A percentile compares a stretch with the other conserved stretches of the same genome.
Evolutionary conservation across 805 yeast species (phyloP).

Genomic region (Wickerhamiella kurtzmanii): DNA sequence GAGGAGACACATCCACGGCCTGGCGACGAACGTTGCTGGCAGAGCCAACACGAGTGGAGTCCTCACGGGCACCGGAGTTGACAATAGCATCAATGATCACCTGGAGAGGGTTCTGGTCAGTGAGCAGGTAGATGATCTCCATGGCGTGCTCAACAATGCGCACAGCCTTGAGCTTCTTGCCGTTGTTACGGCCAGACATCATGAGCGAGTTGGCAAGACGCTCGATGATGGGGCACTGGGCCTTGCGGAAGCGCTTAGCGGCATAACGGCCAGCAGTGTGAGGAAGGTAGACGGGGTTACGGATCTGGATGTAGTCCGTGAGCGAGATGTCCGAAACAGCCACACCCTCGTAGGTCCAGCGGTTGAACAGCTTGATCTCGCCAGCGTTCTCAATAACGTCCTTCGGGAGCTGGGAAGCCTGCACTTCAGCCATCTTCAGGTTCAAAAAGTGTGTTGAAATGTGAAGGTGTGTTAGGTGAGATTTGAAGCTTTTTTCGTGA

Average conservation of each 20-base stretch:
- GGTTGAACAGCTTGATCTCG: constrained; percentile 97
- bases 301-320: constrained; percentile 95
- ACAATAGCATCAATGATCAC: constrained; percentile 97
- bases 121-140: constrained; percentile 92
- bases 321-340: constrained; percentile 96
- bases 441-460: not conserved
- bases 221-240: constrained; percentile 98
- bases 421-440: not conserved
- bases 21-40: constrained; percentile 99
- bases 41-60: constrained; percentile 99
- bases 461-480: not conserved
- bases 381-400: constrained; percentile 92
- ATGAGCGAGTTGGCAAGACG: constrained; percentile 98
- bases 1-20: constrained; percentile 99
- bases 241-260: constrained; percentile 98
- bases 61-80: constrained; percentile 99
- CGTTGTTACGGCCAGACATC: constrained; percentile 99
- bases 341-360: constrained; percentile 97
- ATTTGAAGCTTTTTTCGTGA: not conserved
- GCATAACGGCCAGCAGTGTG: constrained; percentile 99
- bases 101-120: constrained; percentile 99
- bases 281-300: constrained; percentile 93
- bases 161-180: constrained; percentile 99
- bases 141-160: constrained; percentile 99
- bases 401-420: constrained; percentile 52